Evolutionary conservation across 2,329 filamentous ascomycete genomes (phyloP), one percentile per base, ranked within the genome.

Genomic region (Capronia epimyces): DNA sequence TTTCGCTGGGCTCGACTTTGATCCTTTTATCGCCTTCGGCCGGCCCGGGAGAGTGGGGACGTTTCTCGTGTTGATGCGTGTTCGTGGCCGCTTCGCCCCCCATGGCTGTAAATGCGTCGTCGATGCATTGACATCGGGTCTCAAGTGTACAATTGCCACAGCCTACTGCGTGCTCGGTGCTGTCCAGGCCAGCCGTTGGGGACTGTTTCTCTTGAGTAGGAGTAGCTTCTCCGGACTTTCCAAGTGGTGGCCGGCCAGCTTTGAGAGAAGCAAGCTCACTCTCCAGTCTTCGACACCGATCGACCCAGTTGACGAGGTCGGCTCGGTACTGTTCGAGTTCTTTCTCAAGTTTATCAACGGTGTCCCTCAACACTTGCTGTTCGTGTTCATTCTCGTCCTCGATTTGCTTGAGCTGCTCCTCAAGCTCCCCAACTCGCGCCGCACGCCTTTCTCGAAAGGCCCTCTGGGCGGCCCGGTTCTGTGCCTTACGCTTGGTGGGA

Each of bases 391-490:
- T 66, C 37, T 72, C 69, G 31, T 74, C 71, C 59, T 75, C 72
- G 25, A 73, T 70, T 44, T 71, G 64, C 57, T 73, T 75, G 36
- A 75, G 68, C 46, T 75, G 68, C 44, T 79, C 73, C 54, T 78
- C 73, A 40, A 81, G 69, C 57, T 80, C 90, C 32, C 86, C 84
- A 5, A 96, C 87, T 32, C 88, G 86, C 20, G 88, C 87, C 1
- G 88, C 88, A 57, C 91, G 81, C 51, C 91, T 79, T 70, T 95
- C 89, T 27, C 91, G 80, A 69, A 97, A 97, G 1, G 87, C 88
- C 52, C 91, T 78, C 71, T 97, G 91, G 2, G 91, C 91, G 41
- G 88, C 87, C 53, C 93, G 81, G 68, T 97, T 97, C 72, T 97
- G 93, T 1, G 88, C 87, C 74, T 96, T 94, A 59, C 93, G 82